Base-by-base conservation (phyloP, 495 filamentous ascomycete species). In the Aspergillus panamensis region DNA sequence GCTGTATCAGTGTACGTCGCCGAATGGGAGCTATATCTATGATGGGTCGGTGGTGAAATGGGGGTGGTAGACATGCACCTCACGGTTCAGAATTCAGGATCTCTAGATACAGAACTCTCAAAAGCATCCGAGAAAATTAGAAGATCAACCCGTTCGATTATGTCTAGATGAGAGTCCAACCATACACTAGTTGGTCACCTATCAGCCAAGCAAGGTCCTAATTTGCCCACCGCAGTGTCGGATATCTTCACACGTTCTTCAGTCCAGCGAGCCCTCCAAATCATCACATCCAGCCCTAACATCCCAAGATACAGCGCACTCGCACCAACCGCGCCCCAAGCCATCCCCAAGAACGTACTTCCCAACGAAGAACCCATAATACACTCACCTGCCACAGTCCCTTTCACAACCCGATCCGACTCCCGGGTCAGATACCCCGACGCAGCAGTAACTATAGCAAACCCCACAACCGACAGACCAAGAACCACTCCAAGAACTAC, bases 21-120 rank as follows among this genome's bases (percentile, higher is more conserved):
- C 48, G n/a, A 51, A 51, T 35, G 48, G 48, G 25, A 51, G 42
- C 17, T 45, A 45, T 45, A 45, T 45, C 6, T 45, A 45, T 10
- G 42, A 45, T 45, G 42, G 42, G 42, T 9, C n/a, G 16, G 20
- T 45, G 16, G 7, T 45, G n/a, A 45, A 45, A 21, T 45, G 42
- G 42, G 42, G 42, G 9, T 45, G 42, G 42, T 45, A 45, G 16
- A 5, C 25, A 25, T 7, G 42, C 13, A 44, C 8, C 14, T 44
- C 2, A 0, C 40, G 17, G 40, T 2, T 6, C 16, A 1, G 2
- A 35, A 0, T 35, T 3, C 0, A n/a, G n/a, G n/a, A n/a, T n/a
- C n/a, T n/a, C n/a, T n/a, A n/a, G n/a, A n/a, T n/a, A n/a, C n/a
- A n/a, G n/a, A n/a, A n/a, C n/a, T n/a, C n/a, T n/a, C n/a, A n/a